phyloP scores from a whole-genome alignment of 2,329 filamentous ascomycete genomes.

The Calonectria multiphialidica region DNA sequence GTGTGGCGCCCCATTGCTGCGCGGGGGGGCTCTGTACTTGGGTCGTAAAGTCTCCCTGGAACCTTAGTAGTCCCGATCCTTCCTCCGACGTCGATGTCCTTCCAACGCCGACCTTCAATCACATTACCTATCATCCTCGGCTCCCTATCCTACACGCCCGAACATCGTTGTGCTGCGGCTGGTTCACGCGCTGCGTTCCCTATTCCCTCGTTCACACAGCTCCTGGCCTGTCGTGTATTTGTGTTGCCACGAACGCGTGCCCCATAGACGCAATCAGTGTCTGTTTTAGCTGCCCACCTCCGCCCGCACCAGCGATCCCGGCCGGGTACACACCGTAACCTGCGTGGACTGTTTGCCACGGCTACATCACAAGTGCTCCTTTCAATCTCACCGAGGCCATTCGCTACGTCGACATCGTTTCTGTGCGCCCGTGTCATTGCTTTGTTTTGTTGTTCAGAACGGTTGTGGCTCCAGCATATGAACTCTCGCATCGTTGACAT shows the following conservation, averaged over 20 bases:
- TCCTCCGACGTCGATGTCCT: conserved; percentile 39
- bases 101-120: conserved; percentile 27
- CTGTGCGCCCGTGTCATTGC: not conserved
- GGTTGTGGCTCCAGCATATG: not conserved
- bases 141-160: not conserved
- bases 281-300: not conserved
- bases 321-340: not conserved
- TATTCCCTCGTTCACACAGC: not conserved
- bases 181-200: not conserved
- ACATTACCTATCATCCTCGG: not conserved
- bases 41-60: not conserved
- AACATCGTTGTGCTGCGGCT: not conserved
- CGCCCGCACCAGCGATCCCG: conserved; percentile 6
- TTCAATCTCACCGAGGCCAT: not conserved
- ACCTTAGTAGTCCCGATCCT: conserved; percentile 26
- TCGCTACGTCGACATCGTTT: not conserved
- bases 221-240: not conserved
- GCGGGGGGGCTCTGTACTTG: conserved; percentile 1
- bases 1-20: conserved; percentile 8
- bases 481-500: not conserved
- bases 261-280: conserved; percentile 6
- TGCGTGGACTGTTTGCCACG: conserved; percentile 13
- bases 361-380: not conserved
- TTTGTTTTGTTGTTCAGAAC: not conserved
- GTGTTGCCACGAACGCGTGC: not conserved